Evolutionary conservation across 2,329 filamentous ascomycete genomes (phyloP), one percentile per base, ranked within the genome.

Genomic region (Pleurostoma richardsiae): DNA sequence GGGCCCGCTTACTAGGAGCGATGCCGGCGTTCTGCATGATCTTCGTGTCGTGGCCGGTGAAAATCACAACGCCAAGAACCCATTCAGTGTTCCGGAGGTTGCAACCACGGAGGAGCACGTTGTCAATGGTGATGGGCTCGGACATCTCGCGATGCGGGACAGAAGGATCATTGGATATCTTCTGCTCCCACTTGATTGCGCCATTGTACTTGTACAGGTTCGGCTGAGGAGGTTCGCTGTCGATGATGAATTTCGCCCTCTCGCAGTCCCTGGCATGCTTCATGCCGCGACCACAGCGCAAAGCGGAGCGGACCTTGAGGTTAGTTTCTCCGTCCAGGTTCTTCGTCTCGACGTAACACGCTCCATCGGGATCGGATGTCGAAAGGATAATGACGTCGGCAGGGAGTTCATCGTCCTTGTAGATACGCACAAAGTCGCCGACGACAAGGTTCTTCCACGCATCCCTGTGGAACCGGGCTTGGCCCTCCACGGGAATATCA

Each of bases 1-100:
- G 84, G 36, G 94, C 83, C 52, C 92, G 87, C 73, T 99, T 99
- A 64, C 83, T 95, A 10, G 95, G 94, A 2, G 94, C 99, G 52
- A 92, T 86, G 50, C 94, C 94, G 29, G 94, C 88, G 63, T 99
- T 99, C 72, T 96, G 87, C 94, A 99, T 99, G 64, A 96, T 97
- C 71, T 97, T 99, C 31, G 92, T 96, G 64, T 99, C 92, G 60
- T 91, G 84, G 31, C 94, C 94, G 10, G 94, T 97, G 68, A 95
- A 99, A 19, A 95, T 75, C 43, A 97, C 92, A 3, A 99, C 80
- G 45, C 91, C 94, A 5, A 99, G 78, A 45, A 90, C 79, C 94
- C 94, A 99, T 61, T 97, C 91, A 0, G 94, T 99, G 65, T 97
- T 99, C 54, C 91, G 83, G 42, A 99, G 70, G 56, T 90, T 95